Evolutionary conservation across 2,329 filamentous ascomycete genomes (phyloP), one percentile per base, ranked within the genome.

Genomic region (Sporothrix brunneoviolacea): DNA sequence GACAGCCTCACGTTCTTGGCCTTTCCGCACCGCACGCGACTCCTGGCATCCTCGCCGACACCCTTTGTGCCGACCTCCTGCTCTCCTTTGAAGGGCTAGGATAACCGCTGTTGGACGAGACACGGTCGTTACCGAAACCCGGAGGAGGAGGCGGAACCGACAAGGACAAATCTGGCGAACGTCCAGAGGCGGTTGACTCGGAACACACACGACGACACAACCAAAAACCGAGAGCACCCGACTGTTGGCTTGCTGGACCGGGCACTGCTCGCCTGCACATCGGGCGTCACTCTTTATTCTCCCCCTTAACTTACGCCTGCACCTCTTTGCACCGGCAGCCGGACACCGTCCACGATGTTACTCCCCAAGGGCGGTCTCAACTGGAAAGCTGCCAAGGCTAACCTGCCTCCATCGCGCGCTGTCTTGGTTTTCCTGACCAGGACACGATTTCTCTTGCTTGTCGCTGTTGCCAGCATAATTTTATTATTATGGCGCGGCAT

Each of bases 401-500:
- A 82, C 63, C 72, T 96, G 60, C 89, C 90, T 38, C 85, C 88
- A 51, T 83, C 82, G 59, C 81, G 88, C 66, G 84, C 85, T 48
- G 65, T 90, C 64, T 74, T 82, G 69, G 72, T 78, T 39, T 80
- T 88, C 60, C 64, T 94, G 56, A 88, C 87, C 55, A 82, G 82
- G 64, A 88, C 89, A 57, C 81, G 89, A 50, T 85, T 94, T 58
- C 72, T 96, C 56, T 70, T 93, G 48, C 79, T 86, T 41, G 69
- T 93, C 54, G 85, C 82, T 47, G 60, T 93, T 46, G 74, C 80
- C 27, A 83, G 84, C 50, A 72, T 88, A 58, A 65, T 94, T 56
- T 65, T 95, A 66, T 75, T 96, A 70, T 68, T 95, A 82, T 97
- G 90, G 88, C 85, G 88, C 66, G 86, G 88, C 57, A 81, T 96